A percentile compares a stretch with the other conserved stretches of the same genome.
phyloP scores from a whole-genome alignment of 1,284 basidiomycete species.

The Ceratobasidium sp. region DNA sequence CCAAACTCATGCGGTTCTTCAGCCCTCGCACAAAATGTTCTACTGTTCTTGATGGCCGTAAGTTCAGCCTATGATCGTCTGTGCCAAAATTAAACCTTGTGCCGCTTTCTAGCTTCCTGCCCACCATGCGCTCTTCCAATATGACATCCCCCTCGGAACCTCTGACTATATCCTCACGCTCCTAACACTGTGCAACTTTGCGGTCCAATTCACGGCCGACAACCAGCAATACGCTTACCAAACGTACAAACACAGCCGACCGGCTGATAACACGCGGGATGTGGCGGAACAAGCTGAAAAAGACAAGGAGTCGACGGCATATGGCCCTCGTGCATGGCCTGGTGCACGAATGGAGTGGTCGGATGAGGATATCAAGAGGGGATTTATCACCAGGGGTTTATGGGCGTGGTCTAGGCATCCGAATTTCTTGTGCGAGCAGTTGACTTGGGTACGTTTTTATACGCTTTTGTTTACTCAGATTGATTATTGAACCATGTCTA shows the following conservation, averaged over 20 bases:
- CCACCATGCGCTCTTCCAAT: constrained; percentile 53
- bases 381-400: constrained; percentile 84
- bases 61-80: constrained; percentile 48
- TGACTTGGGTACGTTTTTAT: constrained; percentile 71
- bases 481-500: constrained; percentile 48
- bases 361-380: constrained; percentile 72
- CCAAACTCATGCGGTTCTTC: not conserved
- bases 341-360: constrained; percentile 70
- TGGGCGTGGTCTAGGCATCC: constrained; percentile 91
- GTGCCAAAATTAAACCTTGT: constrained; percentile 38
- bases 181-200: constrained; percentile 66
- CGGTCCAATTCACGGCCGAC: constrained; percentile 82
- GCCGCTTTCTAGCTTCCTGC: constrained; percentile 53
- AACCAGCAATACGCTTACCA: constrained; percentile 79
- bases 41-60: constrained; percentile 76
- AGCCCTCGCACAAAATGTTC: constrained; percentile 78
- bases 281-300: not conserved
- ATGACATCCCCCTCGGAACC: constrained; percentile 55
- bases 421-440: constrained; percentile 89
- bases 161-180: constrained; percentile 73
- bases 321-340: constrained; percentile 62
- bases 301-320: constrained; percentile 12
- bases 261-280: not conserved
- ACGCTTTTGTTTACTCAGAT: constrained; percentile 44
- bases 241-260: constrained; percentile 71